Conservation (phyloP, 805 yeast species). For the Metschnikowia koreensis region DNA sequence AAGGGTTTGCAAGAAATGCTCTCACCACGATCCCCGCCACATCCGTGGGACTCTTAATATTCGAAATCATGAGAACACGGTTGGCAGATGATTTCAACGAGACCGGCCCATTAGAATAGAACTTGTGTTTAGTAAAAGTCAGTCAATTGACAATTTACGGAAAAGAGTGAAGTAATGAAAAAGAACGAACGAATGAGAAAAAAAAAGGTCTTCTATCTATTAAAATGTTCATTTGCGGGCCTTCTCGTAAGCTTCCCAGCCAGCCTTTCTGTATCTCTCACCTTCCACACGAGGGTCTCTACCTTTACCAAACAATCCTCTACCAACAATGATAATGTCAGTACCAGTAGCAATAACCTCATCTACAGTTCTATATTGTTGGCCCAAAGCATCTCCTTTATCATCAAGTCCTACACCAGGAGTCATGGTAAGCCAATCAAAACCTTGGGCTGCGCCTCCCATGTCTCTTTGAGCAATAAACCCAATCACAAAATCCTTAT, state of each 20-base stretch:
- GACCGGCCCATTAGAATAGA: slow-evolving; percentile 6
- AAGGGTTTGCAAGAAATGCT: slow-evolving; percentile 73
- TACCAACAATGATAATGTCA: slow-evolving; percentile 95
- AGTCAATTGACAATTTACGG: not conserved
- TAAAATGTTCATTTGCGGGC: slow-evolving; percentile 3
- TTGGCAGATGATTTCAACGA: slow-evolving; percentile 33
- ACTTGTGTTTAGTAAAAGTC: not conserved
- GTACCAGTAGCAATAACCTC: slow-evolving; percentile 84
- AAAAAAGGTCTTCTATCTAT: not conserved
- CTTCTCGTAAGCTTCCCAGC: slow-evolving; percentile 85
- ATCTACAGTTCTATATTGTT: slow-evolving; percentile 90
- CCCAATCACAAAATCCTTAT: slow-evolving; percentile 90
- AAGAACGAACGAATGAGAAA: not conserved
- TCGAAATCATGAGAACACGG: slow-evolving; percentile 71
- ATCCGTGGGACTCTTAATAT: slow-evolving; percentile 77
- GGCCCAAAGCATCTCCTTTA: slow-evolving; percentile 93
- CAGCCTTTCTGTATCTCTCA: slow-evolving; percentile 84
- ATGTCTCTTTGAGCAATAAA: slow-evolving; percentile 91
- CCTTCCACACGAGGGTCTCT: slow-evolving; percentile 90
- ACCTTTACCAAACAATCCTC: slow-evolving; percentile 93
- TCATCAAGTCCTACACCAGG: slow-evolving; percentile 99
- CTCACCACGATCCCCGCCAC: slow-evolving; percentile 83
- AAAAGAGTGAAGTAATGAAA: not conserved
- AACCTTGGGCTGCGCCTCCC: slow-evolving; percentile 80
- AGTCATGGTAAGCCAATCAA: slow-evolving; percentile 95